Percentiles rank a stretch among this genome's conserved stretches.
phyloP scores from a whole-genome alignment of 2,329 filamentous ascomycete genomes.

The Aspergillus transmontanensis region DNA sequence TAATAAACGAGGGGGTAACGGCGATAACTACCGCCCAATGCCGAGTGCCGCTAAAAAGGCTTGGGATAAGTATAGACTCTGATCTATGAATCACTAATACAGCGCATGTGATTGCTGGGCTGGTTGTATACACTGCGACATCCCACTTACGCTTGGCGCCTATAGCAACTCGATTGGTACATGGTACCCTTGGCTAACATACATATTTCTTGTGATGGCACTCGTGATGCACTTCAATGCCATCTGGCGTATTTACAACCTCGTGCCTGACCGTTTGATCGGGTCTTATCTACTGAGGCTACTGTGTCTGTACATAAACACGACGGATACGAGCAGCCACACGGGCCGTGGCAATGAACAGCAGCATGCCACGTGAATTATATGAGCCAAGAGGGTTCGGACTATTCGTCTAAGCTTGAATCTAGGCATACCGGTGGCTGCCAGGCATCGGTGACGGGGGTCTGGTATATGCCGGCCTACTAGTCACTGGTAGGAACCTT shows the following conservation, averaged over 20 bases:
- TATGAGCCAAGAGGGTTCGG: neutral
- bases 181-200: neutral
- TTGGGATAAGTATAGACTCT: constrained; percentile 36
- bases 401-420: neutral
- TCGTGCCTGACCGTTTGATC: neutral
- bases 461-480: neutral
- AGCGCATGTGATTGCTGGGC: neutral
- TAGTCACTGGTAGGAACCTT: constrained; percentile 16
- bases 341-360: neutral
- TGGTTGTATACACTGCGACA: neutral
- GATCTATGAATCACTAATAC: constrained; percentile 13
- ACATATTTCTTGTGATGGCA: neutral
- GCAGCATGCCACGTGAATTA: neutral
- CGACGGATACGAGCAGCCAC: neutral
- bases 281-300: neutral
- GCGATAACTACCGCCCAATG: constrained; percentile 36
- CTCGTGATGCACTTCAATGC: neutral
- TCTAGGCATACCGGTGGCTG: neutral
- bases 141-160: neutral
- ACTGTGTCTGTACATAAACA: neutral
- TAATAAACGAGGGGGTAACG: constrained; percentile 22
- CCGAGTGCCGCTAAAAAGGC: constrained; percentile 35
- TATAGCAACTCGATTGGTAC: neutral
- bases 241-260: neutral
- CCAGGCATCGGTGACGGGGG: neutral